Evolutionary conservation across 768 basidiomycete species (phyloP), one percentile per base, ranked within the genome.

Genomic region (Calocera viscosa): DNA sequence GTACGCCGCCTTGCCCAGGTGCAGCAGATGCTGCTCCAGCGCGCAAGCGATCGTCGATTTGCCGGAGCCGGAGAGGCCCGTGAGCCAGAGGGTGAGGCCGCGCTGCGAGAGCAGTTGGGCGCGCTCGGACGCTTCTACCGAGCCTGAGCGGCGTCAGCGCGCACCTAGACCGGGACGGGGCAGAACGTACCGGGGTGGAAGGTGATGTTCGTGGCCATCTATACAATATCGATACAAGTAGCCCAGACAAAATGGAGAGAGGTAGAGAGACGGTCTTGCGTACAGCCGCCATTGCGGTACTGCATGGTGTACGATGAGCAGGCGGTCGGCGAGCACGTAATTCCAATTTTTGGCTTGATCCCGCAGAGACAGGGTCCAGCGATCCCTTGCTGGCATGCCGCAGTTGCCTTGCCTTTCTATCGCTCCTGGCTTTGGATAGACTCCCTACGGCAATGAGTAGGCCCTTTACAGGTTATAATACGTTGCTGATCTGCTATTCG

Each of bases 21-120:
- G 91, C 65, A 99, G 81, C 7, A 99, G 83, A 75, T 94, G 91
- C 75, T 96, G 94, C 76, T 99, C 96, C 68, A 99, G 82, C 24
- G 96, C 96, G 72, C 92, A 95, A 3, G 91, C 96, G 71, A 99
- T 91, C 30, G 95, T 98, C 5, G 94, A 97, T 93, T 96, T 97
- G 64, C 94, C 94, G 74, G 90, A 93, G 7, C 90, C 94, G 72
- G 91, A 94, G 19, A 98, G 84, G 5, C 96, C 96, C 7, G 96
- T 99, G 68, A 99, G 78, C 96, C 96, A 99, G 74, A 98, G 84
- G 0, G 95, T 98, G 2, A 88, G 83, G 24, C 95, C 95, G 70
- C 83, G 87, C 75, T 98, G 95, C 22, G 82, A 78, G 19, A 94
- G 80, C 16, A 90, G 76, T 28, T 79, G 72, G 22, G 79, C 76